phyloP scores from a whole-genome alignment of 805 yeast genomes.

The Candida tallmaniae region DNA sequence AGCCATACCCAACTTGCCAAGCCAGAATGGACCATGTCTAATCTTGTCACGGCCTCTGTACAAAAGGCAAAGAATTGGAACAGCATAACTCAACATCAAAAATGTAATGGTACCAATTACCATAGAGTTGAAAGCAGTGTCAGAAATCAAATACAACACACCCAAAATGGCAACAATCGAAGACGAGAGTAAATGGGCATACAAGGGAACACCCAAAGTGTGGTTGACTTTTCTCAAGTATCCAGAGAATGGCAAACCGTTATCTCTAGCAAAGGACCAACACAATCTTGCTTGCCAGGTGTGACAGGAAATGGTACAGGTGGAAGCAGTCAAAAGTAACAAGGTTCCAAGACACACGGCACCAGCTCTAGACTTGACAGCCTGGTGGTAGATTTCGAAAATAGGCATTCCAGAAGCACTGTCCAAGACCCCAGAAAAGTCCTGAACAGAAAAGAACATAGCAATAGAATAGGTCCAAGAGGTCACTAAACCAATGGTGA shows the following conservation, averaged over 20 bases:
- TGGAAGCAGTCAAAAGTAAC: slow-evolving; percentile 31
- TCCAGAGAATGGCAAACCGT: slow-evolving; percentile 39
- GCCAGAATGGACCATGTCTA: slow-evolving; percentile 39
- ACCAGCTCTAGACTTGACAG: slow-evolving; percentile 29
- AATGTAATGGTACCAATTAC: slow-evolving; percentile 32
- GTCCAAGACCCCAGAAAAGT: slow-evolving; percentile 25
- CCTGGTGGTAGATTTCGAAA: slow-evolving; percentile 38
- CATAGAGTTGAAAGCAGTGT: slow-evolving; percentile 38
- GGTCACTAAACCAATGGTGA: slow-evolving; percentile 36
- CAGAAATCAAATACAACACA: slow-evolving; percentile 30
- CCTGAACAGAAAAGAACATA: slow-evolving; percentile 34
- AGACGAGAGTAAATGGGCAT: slow-evolving; percentile 36
- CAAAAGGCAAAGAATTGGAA: slow-evolving; percentile 32
- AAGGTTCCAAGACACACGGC: slow-evolving; percentile 34
- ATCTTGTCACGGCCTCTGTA: slow-evolving; percentile 34
- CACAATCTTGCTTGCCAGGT: slow-evolving; percentile 43
- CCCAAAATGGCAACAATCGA: slow-evolving; percentile 33
- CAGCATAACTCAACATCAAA: slow-evolving; percentile 31
- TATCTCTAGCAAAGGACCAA: slow-evolving; percentile 42
- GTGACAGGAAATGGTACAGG: slow-evolving; percentile 37
- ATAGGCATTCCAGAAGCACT: slow-evolving; percentile 36
- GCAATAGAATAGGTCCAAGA: slow-evolving; percentile 36
- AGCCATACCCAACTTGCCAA: slow-evolving; percentile 32
- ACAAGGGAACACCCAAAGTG: slow-evolving; percentile 34
- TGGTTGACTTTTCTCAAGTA: slow-evolving; percentile 34